Conservation (phyloP, 805 yeast species). For the Hanseniaspora osmophila region DNA sequence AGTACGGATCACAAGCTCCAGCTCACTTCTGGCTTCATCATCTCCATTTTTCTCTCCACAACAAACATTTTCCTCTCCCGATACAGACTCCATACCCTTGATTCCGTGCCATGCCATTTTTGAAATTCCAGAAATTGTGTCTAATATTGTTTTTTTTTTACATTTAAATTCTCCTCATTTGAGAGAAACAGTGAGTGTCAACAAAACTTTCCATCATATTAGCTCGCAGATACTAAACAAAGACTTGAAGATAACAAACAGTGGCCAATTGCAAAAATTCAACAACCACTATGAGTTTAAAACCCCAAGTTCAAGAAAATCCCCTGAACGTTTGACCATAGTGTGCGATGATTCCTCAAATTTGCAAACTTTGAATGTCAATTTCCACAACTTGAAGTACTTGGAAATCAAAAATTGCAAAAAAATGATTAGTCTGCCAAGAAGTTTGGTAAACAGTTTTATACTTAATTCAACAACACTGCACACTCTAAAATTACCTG, state of each 20-base stretch:
- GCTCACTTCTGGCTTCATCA: not conserved
- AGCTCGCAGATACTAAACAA: not conserved
- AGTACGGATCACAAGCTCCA: not conserved
- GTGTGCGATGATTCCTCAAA: not conserved
- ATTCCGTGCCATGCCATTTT: slow-evolving; percentile 34
- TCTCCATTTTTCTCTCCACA: not conserved
- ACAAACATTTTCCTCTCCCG: not conserved
- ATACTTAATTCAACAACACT: not conserved
- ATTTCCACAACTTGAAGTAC: not conserved
- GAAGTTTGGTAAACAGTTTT: not conserved
- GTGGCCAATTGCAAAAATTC: not conserved
- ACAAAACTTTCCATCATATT: not conserved
- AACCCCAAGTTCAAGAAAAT: not conserved
- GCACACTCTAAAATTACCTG: not conserved
- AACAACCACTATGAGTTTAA: not conserved
- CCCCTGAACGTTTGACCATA: not conserved
- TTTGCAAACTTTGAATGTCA: not conserved
- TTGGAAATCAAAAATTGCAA: not conserved
- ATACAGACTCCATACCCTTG: too few species aligned
- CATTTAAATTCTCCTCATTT: not conserved
- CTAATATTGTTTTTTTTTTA: not conserved
- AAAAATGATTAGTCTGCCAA: not conserved
- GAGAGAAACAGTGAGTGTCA: not conserved
- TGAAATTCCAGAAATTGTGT: slow-evolving; percentile 64
- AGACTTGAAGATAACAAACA: not conserved